These are phyloP conservation scores for Fraxinus baroniana DNA, from an alignment of 305 asterid species.

Conservation along the genomic window DNA sequence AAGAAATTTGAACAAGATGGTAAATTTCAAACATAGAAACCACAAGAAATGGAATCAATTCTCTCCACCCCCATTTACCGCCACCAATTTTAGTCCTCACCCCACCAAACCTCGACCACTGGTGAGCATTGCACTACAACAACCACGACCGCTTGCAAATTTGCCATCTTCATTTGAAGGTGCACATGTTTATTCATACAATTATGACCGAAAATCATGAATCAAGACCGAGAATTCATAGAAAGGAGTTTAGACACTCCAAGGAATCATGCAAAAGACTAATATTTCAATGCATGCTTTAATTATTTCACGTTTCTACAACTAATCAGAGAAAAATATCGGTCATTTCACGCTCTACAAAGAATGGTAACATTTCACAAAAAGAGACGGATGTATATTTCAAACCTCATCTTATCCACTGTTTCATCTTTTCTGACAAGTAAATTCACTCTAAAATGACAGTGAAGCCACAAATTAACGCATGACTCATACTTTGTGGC, in stretches of 20 bases:
- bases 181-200: not conserved
- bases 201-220: not conserved
- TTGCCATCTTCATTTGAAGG: not conserved
- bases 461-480: not conserved
- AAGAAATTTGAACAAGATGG: not conserved
- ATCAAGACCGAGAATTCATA: not conserved
- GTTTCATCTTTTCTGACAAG: not conserved
- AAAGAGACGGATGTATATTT: not conserved
- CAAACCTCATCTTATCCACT: not conserved
- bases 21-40: not conserved
- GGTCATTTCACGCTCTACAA: too few species aligned
- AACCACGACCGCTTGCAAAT: not conserved
- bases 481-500: not conserved
- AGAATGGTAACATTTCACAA: not conserved
- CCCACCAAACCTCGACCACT: not conserved
- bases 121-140: not conserved
- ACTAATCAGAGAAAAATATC: not conserved
- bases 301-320: not conserved
- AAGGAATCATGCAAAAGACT: not conserved
- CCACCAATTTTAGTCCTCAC: not conserved
- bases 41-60: not conserved
- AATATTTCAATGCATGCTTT: not conserved
- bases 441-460: not conserved
- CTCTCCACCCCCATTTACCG: constrained; percentile 10
- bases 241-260: not conserved